Base-by-base conservation (phyloP, 2,329 filamentous ascomycete species). In the Aspergillus ustus region DNA sequence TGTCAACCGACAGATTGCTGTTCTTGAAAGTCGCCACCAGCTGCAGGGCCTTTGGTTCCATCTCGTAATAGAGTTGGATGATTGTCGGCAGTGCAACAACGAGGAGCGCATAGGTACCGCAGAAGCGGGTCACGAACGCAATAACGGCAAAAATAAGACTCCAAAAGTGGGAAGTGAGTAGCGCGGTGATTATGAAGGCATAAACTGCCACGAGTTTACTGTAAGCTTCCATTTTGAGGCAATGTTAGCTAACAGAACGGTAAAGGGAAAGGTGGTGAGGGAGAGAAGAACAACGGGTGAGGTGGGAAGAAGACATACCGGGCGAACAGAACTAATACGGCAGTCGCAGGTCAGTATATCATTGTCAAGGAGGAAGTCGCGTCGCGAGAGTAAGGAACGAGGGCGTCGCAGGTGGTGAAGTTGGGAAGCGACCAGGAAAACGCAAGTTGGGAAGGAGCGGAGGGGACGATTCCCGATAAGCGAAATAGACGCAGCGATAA, bases 1-100 rank as follows among this genome's bases (percentile, higher is more conserved):
- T 79, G 70, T 93, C 90, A 69, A 91, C 82, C 52, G 87, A 84
- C 43, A 85, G 83, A 69, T 91, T 90, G 69, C 86, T 85, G 75
- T 84, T 83, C 73, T 85, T 85, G 64, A 87, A 78, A 56, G 81
- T 79, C 60, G 78, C 79, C 66, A 87, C 74, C 62, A 87, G 80
- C 64, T 81, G 81, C 49, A 78, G 76, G 54, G 84, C 84, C 73
- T 85, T 84, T 67, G 82, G 77, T 71, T 88, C 85, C 86, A 88
- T 87, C 63, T 57, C 75, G 22, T 40, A 57, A 51, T 25, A 59
- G 43, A 46, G 61, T 52, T 60, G 34, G 46, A 59, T 7, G 52
- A 60, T 29, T 34, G 62, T 48, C 40, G 48, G 44, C 56, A 52
- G 51, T 53, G 52, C 64, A 43, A 69, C 25, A 60, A 52, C 46